phyloP scores from a whole-genome alignment of 352 stramenopile species.

The Halophytophthora batemanensis region DNA sequence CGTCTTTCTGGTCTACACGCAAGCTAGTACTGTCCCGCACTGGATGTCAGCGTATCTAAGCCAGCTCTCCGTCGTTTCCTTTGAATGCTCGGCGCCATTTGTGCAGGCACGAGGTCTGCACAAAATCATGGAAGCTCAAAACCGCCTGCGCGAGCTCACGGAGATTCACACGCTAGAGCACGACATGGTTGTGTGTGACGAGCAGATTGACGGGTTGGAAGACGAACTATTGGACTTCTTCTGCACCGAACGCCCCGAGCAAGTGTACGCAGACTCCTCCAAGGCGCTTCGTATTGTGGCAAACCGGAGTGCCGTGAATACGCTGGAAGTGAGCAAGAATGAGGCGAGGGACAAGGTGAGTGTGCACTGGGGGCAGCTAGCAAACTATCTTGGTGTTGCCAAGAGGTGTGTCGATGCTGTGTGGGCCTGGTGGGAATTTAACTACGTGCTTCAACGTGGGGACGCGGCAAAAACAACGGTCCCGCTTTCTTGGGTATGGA shows the following conservation, averaged over 20 bases:
- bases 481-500: slow-evolving; percentile 36
- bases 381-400: slow-evolving; percentile 22
- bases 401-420: slow-evolving; percentile 35
- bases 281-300: slow-evolving; percentile 60
- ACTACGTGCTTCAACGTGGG: slow-evolving; percentile 1
- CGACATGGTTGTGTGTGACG: slow-evolving; percentile 45
- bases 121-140: slow-evolving; percentile 32
- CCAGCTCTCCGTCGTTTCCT: slow-evolving; percentile 39
- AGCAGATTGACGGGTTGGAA: slow-evolving; percentile 57
- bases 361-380: slow-evolving; percentile 18
- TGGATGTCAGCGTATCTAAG: slow-evolving; percentile 46
- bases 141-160: slow-evolving; percentile 35
- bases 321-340: slow-evolving; percentile 37
- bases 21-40: slow-evolving; percentile 16
- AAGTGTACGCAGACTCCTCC: slow-evolving; percentile 42
- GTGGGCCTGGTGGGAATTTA: slow-evolving; percentile 31
- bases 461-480: neutral
- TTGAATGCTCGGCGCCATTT: slow-evolving; percentile 37
- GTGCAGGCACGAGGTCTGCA: slow-evolving; percentile 28
- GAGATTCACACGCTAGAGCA: slow-evolving; percentile 44
- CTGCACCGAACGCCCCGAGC: slow-evolving; percentile 26
- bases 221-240: slow-evolving; percentile 67
- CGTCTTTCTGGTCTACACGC: slow-evolving; percentile 51
- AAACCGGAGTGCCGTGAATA: slow-evolving; percentile 48
- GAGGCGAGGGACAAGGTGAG: slow-evolving; percentile 40